Base-by-base conservation (phyloP, 1,139 yeast species). In the Suhomyces anneliseae region DNA sequence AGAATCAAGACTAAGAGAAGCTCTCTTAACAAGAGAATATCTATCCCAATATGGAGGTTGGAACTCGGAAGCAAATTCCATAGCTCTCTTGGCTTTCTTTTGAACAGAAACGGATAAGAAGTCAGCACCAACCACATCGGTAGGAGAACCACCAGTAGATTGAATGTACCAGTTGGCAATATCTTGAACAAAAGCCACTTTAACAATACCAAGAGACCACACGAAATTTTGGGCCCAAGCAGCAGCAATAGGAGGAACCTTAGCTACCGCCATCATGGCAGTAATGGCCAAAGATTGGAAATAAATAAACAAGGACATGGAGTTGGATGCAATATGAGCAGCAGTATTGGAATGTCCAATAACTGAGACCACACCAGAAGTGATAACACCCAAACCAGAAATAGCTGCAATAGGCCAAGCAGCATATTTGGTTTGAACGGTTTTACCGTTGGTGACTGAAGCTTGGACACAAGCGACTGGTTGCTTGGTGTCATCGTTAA, bases 171-270 rank as follows among this genome's bases (percentile, higher is more conserved):
- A 93, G 64, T 85, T 82, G 58, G 95, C 86, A 49, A 92, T 88
- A 42, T 74, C 66, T 67, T 93, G 99, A 81, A 93, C 87, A 61
- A 92, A 90, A n/a, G 72, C 71, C 9, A 83, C 82, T 48, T 79
- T 77, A 57, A 95, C 89, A 53, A 93, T 83, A 46, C 99, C 99
- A 78, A 93, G 78, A 6, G 97, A 85, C 99, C 99, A 93, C 70
- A 84, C 85, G 74, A 93, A 93, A 71, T 93, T 93, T 66, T 93
- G 97, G 34, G 96, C 85, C 99, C 99, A 93, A 4, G 98, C 95
- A 2, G 97, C 93, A 8, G 98, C 98, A 54, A 93, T 90, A 6
- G 99, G 99, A 8, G 99, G 99, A 27, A 90, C 88, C 52, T 83
- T 77, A 19, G 90, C 81, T 36, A 93, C 98, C 42, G 96, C 97